These are phyloP conservation scores for Danielozyma ontarioensis DNA, from an alignment of 805 yeast genomes.

Conservation along the genomic window DNA sequence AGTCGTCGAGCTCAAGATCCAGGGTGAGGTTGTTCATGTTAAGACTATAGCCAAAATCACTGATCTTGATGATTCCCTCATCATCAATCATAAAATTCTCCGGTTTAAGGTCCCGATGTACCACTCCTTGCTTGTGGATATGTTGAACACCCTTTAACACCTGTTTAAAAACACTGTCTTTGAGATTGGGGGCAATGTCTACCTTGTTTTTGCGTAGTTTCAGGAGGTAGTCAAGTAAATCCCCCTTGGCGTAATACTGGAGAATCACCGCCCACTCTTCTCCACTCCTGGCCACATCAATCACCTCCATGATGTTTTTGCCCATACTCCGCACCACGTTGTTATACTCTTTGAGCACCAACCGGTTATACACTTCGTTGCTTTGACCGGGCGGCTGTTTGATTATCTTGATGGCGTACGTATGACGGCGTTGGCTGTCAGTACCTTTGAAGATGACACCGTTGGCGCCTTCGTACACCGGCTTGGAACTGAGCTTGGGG, in stretches of 20 bases:
- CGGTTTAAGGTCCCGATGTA: constrained; percentile 52
- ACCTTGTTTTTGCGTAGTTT: constrained; percentile 31
- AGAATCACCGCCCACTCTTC: constrained; percentile 30
- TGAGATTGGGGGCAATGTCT: constrained; percentile 25
- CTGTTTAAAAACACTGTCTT: constrained; percentile 44
- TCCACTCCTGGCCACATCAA: constrained; percentile 17
- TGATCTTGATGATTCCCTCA: constrained; percentile 39
- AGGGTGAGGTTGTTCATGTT: constrained; percentile 19
- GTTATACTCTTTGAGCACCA: constrained; percentile 27
- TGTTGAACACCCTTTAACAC: constrained; percentile 40
- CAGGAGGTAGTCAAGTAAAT: constrained; percentile 40
- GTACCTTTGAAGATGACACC: constrained; percentile 32
- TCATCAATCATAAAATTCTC: constrained; percentile 46
- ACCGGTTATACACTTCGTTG: constrained; percentile 10
- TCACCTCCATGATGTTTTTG: constrained; percentile 23
- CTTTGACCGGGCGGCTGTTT: constrained; percentile 13
- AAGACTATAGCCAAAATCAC: constrained; percentile 50
- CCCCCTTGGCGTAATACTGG: constrained; percentile 44
- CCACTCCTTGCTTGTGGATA: constrained; percentile 38
- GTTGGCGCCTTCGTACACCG: constrained; percentile 40
- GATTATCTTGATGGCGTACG: constrained; percentile 27
- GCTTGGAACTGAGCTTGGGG: constrained; percentile 19
- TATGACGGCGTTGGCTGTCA: constrained; percentile 11
- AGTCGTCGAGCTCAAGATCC: constrained; percentile 12
- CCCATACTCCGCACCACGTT: constrained; percentile 22